Evolutionary conservation across 1,284 basidiomycete species (phyloP).

Genomic region (Austroboletus novae-zelandiae): DNA sequence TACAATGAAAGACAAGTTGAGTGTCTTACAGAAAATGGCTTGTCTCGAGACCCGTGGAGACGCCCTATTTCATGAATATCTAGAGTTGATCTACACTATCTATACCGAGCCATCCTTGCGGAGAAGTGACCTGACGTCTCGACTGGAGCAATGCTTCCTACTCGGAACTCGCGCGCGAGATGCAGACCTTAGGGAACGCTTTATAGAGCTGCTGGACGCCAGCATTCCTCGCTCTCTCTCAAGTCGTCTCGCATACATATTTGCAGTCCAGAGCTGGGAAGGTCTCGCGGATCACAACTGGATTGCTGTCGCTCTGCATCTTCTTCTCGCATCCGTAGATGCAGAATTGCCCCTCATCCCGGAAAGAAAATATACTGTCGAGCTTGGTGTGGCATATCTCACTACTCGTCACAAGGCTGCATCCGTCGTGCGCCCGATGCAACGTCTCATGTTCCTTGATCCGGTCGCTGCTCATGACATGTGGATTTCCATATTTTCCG

Average conservation of each 20-base stretch:
- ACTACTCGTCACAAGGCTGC: slow-evolving; percentile 51
- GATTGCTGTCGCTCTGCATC: slow-evolving; percentile 90
- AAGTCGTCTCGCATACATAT: slow-evolving; percentile 85
- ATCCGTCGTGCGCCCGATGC: slow-evolving; percentile 72
- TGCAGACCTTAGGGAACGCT: slow-evolving; percentile 76
- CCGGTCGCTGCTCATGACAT: slow-evolving; percentile 74
- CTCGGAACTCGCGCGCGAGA: slow-evolving; percentile 90
- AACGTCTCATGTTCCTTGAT: slow-evolving; percentile 84
- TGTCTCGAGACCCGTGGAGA: slow-evolving; percentile 82
- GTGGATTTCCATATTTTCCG: slow-evolving; percentile 90
- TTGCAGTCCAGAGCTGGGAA: slow-evolving; percentile 97
- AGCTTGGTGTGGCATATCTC: slow-evolving; percentile 33
- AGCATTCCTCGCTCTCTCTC: slow-evolving; percentile 85
- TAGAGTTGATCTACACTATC: slow-evolving; percentile 92
- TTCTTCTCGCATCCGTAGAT: slow-evolving; percentile 85
- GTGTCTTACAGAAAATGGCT: slow-evolving; percentile 87
- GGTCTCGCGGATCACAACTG: slow-evolving; percentile 91
- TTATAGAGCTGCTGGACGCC: slow-evolving; percentile 89
- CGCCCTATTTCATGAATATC: slow-evolving; percentile 77
- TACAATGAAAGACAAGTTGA: slow-evolving; percentile 95
- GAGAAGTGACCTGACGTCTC: slow-evolving; percentile 91
- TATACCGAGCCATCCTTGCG: slow-evolving; percentile 86
- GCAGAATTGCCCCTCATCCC: slow-evolving; percentile 48
- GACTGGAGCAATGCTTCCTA: slow-evolving; percentile 92
- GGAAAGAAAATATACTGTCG: slow-evolving; percentile 33